Evolutionary conservation across 352 stramenopile species (phyloP).

Genomic region (Labyrinthula sp.): DNA sequence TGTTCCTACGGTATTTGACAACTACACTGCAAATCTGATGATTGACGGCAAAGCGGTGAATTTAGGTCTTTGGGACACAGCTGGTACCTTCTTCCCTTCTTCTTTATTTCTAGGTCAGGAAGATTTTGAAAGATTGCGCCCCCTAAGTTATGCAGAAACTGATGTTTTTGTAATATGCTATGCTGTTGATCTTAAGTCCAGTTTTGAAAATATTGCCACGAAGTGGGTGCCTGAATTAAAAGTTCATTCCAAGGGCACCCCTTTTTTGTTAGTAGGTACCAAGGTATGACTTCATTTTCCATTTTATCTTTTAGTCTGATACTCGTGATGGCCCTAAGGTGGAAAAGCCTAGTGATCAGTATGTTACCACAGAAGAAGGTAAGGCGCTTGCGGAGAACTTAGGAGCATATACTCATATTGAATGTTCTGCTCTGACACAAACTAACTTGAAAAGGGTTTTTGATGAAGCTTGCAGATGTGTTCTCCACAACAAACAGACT

Average conservation of each 20-base stretch:
- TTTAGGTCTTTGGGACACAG: slow-evolving; percentile 83
- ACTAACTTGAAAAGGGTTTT: slow-evolving; percentile 77
- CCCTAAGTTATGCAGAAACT: slow-evolving; percentile 79
- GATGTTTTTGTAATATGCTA: slow-evolving; percentile 89
- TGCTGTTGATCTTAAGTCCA: slow-evolving; percentile 47
- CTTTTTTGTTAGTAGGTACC: slow-evolving; percentile 79
- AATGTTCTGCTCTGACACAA: slow-evolving; percentile 73
- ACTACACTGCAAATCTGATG: slow-evolving; percentile 40
- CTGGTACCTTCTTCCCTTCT: no score
- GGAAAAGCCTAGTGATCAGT: slow-evolving; percentile 3
- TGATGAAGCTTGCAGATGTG: slow-evolving; percentile 62
- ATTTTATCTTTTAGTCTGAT: slow-evolving; percentile 65
- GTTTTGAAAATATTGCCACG: slow-evolving; percentile 77
- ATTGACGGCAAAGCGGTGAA: slow-evolving; percentile 78
- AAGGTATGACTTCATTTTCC: no score
- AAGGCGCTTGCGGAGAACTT: slow-evolving; percentile 60
- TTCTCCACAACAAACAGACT: no score
- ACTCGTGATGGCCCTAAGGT: slow-evolving; percentile 53
- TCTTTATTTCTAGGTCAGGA: no score
- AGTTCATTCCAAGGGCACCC: slow-evolving; percentile 43
- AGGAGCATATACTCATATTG: slow-evolving; percentile 66
- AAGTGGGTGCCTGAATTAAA: slow-evolving; percentile 42
- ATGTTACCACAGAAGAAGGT: slow-evolving; percentile 38
- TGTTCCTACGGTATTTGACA: slow-evolving; percentile 61
- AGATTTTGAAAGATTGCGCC: slow-evolving; percentile 80